A percentile compares a stretch with the other conserved stretches of the same genome.
phyloP scores from a whole-genome alignment of 2,329 filamentous ascomycete species.

The Coniochaeta sp. region DNA sequence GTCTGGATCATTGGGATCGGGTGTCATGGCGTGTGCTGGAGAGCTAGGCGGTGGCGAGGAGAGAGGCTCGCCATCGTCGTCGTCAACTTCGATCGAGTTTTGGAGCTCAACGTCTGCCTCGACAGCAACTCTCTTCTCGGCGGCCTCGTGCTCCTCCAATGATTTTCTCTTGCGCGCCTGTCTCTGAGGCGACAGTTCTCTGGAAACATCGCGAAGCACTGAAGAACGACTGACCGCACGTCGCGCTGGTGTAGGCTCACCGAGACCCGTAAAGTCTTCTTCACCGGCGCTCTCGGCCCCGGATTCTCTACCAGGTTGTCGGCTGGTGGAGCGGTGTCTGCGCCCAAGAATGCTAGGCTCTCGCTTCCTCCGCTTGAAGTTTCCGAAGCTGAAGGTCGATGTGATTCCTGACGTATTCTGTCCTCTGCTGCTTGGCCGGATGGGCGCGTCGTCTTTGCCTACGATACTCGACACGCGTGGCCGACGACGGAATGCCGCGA shows the following conservation, averaged over 20 bases:
- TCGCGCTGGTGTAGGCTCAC: not conserved
- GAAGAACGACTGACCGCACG: not conserved
- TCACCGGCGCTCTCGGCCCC: slow-evolving; percentile 14
- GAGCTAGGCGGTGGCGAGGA: slow-evolving; percentile 8
- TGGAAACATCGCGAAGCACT: not conserved
- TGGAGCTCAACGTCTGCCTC: slow-evolving; percentile 13
- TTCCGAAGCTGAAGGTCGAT: slow-evolving; percentile 47
- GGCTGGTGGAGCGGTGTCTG: slow-evolving; percentile 13
- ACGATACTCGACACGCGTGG: slow-evolving; percentile 44
- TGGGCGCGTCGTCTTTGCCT: slow-evolving; percentile 42
- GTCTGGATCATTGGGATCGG: slow-evolving; percentile 39
- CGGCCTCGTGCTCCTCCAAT: slow-evolving; percentile 32
- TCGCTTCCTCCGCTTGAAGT: slow-evolving; percentile 49
- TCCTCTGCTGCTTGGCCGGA: slow-evolving; percentile 45
- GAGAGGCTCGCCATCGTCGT: slow-evolving; percentile 7
- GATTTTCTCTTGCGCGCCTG: slow-evolving; percentile 52
- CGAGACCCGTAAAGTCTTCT: not conserved
- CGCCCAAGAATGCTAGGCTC: slow-evolving; percentile 55
- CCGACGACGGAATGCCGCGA: slow-evolving; percentile 38
- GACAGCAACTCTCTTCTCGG: slow-evolving; percentile 20
- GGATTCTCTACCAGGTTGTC: slow-evolving; percentile 12
- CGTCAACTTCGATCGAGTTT: slow-evolving; percentile 17
- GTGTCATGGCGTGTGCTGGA: slow-evolving; percentile 30
- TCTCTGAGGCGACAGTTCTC: slow-evolving; percentile 9
- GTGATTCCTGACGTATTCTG: slow-evolving; percentile 40